phyloP scores from a whole-genome alignment of 768 basidiomycete species.

The Hemileccinum impolitum region DNA sequence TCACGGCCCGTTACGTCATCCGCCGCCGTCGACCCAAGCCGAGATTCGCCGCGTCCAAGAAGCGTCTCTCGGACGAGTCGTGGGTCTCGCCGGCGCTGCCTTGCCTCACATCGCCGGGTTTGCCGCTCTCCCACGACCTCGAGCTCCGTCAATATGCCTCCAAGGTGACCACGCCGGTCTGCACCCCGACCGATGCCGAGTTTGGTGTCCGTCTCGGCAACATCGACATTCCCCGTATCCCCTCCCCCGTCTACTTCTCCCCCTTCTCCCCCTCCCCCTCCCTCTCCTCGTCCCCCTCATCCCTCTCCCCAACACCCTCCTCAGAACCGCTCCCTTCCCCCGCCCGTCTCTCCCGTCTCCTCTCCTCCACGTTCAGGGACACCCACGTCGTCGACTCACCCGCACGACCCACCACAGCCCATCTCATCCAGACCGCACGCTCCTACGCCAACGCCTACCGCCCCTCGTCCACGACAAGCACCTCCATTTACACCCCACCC shows the following conservation, averaged over 20 bases:
- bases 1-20: slow-evolving; percentile 7
- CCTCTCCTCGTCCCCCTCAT: slow-evolving; percentile 5
- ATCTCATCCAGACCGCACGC: slow-evolving; percentile 17
- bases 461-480: slow-evolving; percentile 7
- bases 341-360: slow-evolving; percentile 18
- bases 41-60: slow-evolving; percentile 9
- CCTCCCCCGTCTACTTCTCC: slow-evolving; percentile 19
- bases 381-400: slow-evolving; percentile 2
- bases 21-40: slow-evolving; percentile 11
- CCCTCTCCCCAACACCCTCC: slow-evolving; percentile 15
- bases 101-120: slow-evolving; percentile 1
- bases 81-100: slow-evolving; percentile 22
- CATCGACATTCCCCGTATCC: slow-evolving; percentile 15
- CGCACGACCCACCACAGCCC: slow-evolving; percentile 14
- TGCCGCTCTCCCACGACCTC: slow-evolving; percentile 10
- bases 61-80: slow-evolving; percentile 25
- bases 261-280: slow-evolving; percentile 20
- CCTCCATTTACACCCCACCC: slow-evolving; percentile 16
- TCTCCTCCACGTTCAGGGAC: slow-evolving; percentile 20
- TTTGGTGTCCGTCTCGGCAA: slow-evolving; percentile 1
- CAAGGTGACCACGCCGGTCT: slow-evolving; percentile 14
- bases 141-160: slow-evolving; percentile 11
- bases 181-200: slow-evolving; percentile 21
- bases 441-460: slow-evolving; percentile 15
- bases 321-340: slow-evolving; percentile 9